phyloP scores from a whole-genome alignment of 495 filamentous ascomycete species.

The Neurospora terricola region DNA sequence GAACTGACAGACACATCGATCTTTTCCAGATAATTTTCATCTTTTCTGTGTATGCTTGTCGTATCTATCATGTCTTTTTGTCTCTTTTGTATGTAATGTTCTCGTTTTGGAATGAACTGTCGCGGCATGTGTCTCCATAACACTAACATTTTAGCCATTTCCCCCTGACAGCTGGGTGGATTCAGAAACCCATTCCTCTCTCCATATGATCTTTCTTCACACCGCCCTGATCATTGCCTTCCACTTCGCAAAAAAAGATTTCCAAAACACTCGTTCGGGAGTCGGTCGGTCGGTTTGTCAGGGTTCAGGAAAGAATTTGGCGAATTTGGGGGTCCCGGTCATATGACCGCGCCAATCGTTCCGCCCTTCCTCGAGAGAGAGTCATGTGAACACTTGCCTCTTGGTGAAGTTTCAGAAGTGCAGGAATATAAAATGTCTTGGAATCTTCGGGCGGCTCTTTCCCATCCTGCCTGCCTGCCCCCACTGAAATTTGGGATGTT shows the following conservation, averaged over 20 bases:
- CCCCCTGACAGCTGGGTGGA: not conserved
- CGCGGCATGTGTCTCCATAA: not conserved
- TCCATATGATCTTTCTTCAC: not conserved
- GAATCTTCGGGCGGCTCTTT: not conserved
- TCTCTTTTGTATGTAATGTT: not conserved
- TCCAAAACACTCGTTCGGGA: not conserved
- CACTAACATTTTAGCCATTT: not conserved
- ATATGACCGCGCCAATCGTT: not conserved
- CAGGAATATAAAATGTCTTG: not conserved
- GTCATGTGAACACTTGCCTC: not conserved
- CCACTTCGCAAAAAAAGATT: not conserved
- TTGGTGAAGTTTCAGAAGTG: not conserved
- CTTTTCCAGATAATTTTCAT: too few relatives aligned
- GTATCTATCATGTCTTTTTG: too few relatives aligned
- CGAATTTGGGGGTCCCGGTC: not conserved
- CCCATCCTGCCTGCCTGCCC: not conserved
- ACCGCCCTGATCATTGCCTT: not conserved
- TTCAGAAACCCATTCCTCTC: not conserved
- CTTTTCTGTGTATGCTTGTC: too few relatives aligned
- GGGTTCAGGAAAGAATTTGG: too few relatives aligned
- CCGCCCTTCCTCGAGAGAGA: not conserved
- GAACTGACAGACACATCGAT: not conserved
- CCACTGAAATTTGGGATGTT: not conserved
- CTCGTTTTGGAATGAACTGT: not conserved
- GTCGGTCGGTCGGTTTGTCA: too few relatives aligned